phyloP scores from a whole-genome alignment of 208 protist genomes.

The Trypanosoma avium region DNA sequence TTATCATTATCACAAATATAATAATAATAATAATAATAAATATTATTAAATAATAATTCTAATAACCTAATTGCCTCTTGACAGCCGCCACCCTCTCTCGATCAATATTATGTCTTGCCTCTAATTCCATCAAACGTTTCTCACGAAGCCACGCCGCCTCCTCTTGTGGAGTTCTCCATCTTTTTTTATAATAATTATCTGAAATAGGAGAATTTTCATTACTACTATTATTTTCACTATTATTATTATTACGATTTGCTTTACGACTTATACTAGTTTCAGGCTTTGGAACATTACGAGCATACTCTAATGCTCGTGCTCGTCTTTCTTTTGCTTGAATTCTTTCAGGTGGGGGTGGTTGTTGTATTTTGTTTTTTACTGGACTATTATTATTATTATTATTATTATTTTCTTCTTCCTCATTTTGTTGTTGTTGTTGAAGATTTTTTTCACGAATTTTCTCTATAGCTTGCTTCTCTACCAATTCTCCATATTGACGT shows the following conservation, averaged over 20 bases:
- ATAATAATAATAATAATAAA: not conserved
- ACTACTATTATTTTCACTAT: not conserved
- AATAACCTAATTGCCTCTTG: constrained; percentile 40
- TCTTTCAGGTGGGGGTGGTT: constrained; percentile 34
- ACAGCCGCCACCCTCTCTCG: constrained; percentile 50
- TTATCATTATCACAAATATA: not conserved
- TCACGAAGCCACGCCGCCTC: constrained; percentile 26
- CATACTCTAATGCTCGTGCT: constrained; percentile 59
- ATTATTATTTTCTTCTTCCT: not conserved
- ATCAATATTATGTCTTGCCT: constrained; percentile 54
- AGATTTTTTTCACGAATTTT: constrained; percentile 26
- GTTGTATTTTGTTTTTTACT: constrained; percentile 6
- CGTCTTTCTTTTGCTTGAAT: constrained; percentile 53
- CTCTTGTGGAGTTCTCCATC: constrained; percentile 14
- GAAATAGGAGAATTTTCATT: not conserved
- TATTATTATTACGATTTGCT: not conserved
- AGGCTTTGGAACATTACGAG: constrained; percentile 26
- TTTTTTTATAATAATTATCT: not conserved
- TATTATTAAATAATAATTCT: not conserved
- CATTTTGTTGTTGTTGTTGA: constrained; percentile 14
- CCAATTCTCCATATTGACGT: constrained; percentile 52
- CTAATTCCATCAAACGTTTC: constrained; percentile 52
- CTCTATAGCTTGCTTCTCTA: constrained; percentile 28
- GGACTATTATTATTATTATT: not conserved
- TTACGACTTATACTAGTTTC: not conserved